phyloP scores from a whole-genome alignment of 164 flowering plant genomes.

The Vitis riparia region DNA sequence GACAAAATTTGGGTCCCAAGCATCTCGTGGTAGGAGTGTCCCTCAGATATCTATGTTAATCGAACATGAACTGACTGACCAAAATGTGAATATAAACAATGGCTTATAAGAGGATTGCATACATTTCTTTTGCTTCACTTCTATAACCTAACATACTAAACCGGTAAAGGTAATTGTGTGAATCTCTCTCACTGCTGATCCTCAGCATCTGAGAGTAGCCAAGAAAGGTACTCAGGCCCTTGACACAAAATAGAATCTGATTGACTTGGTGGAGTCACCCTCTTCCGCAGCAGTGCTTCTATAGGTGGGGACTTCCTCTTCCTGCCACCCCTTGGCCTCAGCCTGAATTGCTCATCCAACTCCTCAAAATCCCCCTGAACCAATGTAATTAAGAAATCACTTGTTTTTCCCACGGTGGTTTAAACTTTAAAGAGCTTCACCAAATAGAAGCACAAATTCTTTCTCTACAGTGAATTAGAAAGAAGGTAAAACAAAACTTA shows the following conservation, averaged over 20 bases:
- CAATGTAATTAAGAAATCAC: neutral
- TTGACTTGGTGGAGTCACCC: slow-evolving; percentile 44
- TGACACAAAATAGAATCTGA: slow-evolving; percentile 14
- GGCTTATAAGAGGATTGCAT: too few relatives aligned
- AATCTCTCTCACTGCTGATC: too few relatives aligned
- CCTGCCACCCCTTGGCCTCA: slow-evolving; percentile 72
- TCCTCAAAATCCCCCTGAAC: slow-evolving; percentile 68
- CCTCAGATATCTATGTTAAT: too few relatives aligned
- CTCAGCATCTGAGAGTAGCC: neutral
- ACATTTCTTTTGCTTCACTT: too few relatives aligned
- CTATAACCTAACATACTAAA: too few relatives aligned
- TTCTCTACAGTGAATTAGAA: neutral
- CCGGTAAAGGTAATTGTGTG: too few relatives aligned
- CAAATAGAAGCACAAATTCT: neutral
- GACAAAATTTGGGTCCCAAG: too few relatives aligned
- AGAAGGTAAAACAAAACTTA: slow-evolving; percentile 23
- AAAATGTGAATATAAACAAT: too few relatives aligned
- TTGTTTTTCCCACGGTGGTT: neutral
- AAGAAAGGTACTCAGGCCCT: slow-evolving; percentile 25
- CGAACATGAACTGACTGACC: too few relatives aligned
- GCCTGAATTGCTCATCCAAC: slow-evolving; percentile 51
- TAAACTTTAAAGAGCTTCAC: neutral
- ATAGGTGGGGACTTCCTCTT: slow-evolving; percentile 48
- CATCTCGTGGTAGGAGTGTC: too few relatives aligned
- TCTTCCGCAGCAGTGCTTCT: slow-evolving; percentile 60